These are phyloP conservation scores for Laburnicola sp. DNA, from an alignment of 2,329 filamentous ascomycete genomes.

Conservation along the genomic window DNA sequence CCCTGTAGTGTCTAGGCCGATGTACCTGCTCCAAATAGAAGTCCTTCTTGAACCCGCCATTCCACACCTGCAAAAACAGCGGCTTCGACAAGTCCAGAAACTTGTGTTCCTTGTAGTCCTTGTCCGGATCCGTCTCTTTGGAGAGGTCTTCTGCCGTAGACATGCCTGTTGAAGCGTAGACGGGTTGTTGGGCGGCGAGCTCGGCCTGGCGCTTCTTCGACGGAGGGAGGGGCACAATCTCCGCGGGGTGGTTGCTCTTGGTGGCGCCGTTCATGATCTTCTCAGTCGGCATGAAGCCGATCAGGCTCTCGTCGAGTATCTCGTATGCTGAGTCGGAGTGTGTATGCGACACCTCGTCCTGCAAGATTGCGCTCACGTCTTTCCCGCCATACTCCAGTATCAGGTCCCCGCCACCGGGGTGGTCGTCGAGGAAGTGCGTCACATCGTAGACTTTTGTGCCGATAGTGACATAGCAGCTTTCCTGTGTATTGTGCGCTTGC, in stretches of 20 bases:
- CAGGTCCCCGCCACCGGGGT: conserved; percentile 86
- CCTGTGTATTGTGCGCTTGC: conserved; percentile 72
- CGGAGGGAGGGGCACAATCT: conserved; percentile 58
- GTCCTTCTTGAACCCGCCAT: conserved; percentile 84
- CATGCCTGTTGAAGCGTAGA: conserved; percentile 77
- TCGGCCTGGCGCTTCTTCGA: conserved; percentile 54
- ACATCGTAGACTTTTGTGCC: conserved; percentile 93
- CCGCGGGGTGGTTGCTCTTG: conserved; percentile 52
- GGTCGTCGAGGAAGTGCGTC: conserved; percentile 84
- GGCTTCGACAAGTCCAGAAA: conserved; percentile 89
- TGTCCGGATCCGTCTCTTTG: conserved; percentile 74
- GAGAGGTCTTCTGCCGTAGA: conserved; percentile 83
- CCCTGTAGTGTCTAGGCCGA: conserved; percentile 91
- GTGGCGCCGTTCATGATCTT: conserved; percentile 57
- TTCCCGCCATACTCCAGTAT: conserved; percentile 88
- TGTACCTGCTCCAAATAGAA: conserved; percentile 98
- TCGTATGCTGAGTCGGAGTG: conserved; percentile 97
- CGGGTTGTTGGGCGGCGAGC: conserved; percentile 45
- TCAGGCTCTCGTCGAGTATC: conserved; percentile 80
- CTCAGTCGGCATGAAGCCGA: conserved; percentile 75
- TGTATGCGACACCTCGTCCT: conserved; percentile 77
- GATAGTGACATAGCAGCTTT: conserved; percentile 92
- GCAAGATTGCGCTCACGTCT: conserved; percentile 80
- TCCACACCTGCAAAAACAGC: conserved; percentile 85
- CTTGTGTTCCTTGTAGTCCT: conserved; percentile 87